Evolutionary conservation across 129 eudicot species (phyloP).

Genomic region (Pittosporum tobira): DNA sequence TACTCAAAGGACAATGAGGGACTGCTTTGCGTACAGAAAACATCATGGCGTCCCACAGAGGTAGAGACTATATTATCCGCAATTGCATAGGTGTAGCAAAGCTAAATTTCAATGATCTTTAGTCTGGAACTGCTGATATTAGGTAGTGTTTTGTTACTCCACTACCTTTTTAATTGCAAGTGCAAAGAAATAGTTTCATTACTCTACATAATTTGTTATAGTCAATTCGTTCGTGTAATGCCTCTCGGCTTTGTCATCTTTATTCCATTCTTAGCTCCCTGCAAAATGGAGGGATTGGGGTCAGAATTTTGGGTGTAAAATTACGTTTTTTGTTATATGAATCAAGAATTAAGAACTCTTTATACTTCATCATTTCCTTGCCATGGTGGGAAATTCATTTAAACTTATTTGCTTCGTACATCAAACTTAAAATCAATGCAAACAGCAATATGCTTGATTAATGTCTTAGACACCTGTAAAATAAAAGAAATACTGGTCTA

Average conservation of each 20-base stretch:
- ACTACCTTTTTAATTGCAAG: conserved; percentile 1
- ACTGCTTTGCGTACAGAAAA: conserved; percentile 37
- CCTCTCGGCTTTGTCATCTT: conserved; percentile 12
- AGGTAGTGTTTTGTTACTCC: conserved; percentile 15
- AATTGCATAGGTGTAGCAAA: conserved; percentile 10
- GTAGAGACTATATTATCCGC: conserved; percentile 43
- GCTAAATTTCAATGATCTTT: neutral
- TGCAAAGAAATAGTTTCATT: conserved; percentile 22
- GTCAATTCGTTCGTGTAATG: conserved; percentile 23
- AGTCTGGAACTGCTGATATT: neutral
- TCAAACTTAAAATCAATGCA: too few relatives aligned
- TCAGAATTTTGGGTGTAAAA: conserved; percentile 26
- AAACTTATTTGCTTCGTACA: too few relatives aligned
- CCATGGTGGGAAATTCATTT: neutral
- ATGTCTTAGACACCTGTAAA: too few relatives aligned
- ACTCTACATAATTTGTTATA: conserved; percentile 11
- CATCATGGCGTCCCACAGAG: conserved; percentile 55
- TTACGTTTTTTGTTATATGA: conserved; percentile 16
- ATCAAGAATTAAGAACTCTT: neutral
- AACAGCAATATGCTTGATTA: too few relatives aligned
- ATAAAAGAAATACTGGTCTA: too few relatives aligned
- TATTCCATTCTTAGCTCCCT: conserved; percentile 10
- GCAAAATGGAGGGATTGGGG: conserved; percentile 14
- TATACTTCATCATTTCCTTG: neutral
- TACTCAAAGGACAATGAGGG: conserved; percentile 43